Evolutionary conservation across 331 rosid species (phyloP).

Genomic region (Arachis monticola): DNA sequence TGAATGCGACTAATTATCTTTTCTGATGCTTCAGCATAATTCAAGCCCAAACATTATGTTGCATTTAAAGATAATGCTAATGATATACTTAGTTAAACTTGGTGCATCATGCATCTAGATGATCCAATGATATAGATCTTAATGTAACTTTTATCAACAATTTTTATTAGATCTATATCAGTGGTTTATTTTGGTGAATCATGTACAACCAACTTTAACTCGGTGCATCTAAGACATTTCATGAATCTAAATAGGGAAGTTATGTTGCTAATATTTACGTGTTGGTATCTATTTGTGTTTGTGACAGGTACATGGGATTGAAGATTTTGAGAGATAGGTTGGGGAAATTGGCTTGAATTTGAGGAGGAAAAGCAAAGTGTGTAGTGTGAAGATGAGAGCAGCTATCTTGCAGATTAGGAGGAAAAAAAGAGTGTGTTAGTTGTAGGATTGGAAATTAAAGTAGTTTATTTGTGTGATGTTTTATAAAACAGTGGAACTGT

Average conservation of each 20-base stretch:
- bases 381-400: slow-evolving; percentile 33
- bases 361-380: slow-evolving; percentile 31
- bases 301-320: slow-evolving; percentile 91
- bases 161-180: too few species aligned
- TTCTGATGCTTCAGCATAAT: too few species aligned
- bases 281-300: slow-evolving; percentile 27
- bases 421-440: slow-evolving; percentile 22
- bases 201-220: too few species aligned
- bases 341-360: slow-evolving; percentile 67
- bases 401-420: slow-evolving; percentile 25
- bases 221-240: too few species aligned
- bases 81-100: too few species aligned
- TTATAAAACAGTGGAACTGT: slow-evolving; percentile 34
- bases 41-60: too few species aligned
- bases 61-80: too few species aligned
- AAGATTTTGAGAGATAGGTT: slow-evolving; percentile 82
- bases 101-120: too few species aligned
- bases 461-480: slow-evolving; percentile 47
- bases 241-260: neutral
- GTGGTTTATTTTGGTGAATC: too few species aligned
- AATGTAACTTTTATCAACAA: too few species aligned
- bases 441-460: slow-evolving; percentile 42
- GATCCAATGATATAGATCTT: too few species aligned
- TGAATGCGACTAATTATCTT: too few species aligned
- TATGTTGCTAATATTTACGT: slow-evolving; percentile 11